These are phyloP conservation scores for Postia placenta DNA, from an alignment of 768 basidiomycete genomes.

Conservation along the genomic window DNA sequence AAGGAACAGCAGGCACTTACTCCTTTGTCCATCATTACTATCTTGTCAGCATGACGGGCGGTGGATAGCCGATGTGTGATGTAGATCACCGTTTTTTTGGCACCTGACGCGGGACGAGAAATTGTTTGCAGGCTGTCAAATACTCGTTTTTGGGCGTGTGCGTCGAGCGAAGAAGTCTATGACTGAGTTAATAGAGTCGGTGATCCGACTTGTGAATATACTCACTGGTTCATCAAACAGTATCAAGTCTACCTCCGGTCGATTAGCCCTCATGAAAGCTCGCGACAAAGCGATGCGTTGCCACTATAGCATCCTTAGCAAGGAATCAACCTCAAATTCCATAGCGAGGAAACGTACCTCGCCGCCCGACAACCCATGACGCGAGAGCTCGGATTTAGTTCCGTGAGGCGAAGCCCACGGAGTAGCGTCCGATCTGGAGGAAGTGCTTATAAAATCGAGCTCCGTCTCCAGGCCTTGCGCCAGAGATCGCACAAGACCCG, in stretches of 20 bases:
- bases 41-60: slow-evolving; percentile 78
- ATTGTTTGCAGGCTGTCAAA: slow-evolving; percentile 70
- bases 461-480: slow-evolving; percentile 71
- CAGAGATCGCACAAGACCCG: slow-evolving; percentile 54
- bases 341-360: slow-evolving; percentile 47
- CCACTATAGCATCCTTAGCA: slow-evolving; percentile 46
- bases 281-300: slow-evolving; percentile 82
- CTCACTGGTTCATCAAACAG: slow-evolving; percentile 82
- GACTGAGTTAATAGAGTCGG: not conserved
- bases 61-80: slow-evolving; percentile 81
- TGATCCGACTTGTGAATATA: slow-evolving; percentile 5
- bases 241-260: slow-evolving; percentile 70
- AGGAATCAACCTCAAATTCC: not conserved
- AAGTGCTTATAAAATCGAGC: slow-evolving; percentile 60
- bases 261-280: slow-evolving; percentile 79
- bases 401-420: slow-evolving; percentile 25
- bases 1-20: slow-evolving; percentile 26
- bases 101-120: slow-evolving; percentile 50
- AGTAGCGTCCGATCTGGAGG: no score
- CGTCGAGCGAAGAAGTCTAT: slow-evolving; percentile 76
- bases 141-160: slow-evolving; percentile 73
- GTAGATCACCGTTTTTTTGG: slow-evolving; percentile 71
- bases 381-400: no score
- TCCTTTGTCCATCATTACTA: slow-evolving; percentile 82
- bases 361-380: slow-evolving; percentile 77